A percentile compares a stretch with the other conserved stretches of the same genome.
These are phyloP conservation scores for Zoysia matrella DNA, from an alignment of 202 grass and related monocot genomes.

Conservation along the genomic window DNA sequence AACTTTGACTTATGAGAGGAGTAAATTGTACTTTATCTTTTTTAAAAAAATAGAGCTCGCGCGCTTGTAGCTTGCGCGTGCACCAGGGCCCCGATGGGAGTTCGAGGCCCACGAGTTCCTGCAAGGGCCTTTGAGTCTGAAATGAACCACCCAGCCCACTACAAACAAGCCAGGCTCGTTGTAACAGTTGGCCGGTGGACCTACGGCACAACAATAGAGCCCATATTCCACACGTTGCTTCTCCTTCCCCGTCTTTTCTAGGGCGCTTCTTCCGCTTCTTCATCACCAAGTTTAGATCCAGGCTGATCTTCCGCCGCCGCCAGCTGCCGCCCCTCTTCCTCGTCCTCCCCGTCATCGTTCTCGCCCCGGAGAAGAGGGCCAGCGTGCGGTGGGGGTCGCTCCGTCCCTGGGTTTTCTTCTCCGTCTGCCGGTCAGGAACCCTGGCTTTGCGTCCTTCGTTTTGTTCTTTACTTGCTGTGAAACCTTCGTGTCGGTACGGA, in stretches of 20 bases:
- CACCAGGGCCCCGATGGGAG: no score
- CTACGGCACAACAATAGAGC: not conserved
- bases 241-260: not conserved
- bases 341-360: not conserved
- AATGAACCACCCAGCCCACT: not conserved
- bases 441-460: not conserved
- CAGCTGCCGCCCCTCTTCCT: constrained; percentile 20
- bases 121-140: not conserved
- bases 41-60: no score
- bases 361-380: not conserved
- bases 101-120: not conserved
- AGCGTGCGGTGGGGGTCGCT: not conserved
- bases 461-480: not conserved
- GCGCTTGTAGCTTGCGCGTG: no score
- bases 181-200: not conserved
- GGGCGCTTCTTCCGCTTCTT: not conserved
- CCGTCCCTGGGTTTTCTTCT: not conserved
- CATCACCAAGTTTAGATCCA: not conserved
- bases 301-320: not conserved
- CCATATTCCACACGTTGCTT: not conserved
- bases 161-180: not conserved
- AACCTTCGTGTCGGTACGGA: not conserved
- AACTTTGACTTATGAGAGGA: no score
- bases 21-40: no score
- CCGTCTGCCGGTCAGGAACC: constrained; percentile 16